Conservation (phyloP, 2,329 filamentous ascomycete genomes). For the Phyllosticta ampelicida region DNA sequence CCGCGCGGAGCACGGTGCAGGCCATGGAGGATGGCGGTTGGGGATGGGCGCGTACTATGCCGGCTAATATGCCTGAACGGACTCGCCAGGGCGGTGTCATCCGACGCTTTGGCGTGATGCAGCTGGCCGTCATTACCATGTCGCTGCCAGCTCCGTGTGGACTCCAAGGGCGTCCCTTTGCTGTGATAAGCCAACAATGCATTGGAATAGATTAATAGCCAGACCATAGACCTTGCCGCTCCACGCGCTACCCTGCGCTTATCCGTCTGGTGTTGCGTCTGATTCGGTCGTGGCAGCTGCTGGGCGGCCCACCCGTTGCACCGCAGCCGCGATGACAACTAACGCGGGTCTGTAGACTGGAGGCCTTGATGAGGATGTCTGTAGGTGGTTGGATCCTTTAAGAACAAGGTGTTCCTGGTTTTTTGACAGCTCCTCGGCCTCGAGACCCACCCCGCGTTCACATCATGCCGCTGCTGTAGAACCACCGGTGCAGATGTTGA, state of each 20-base stretch:
- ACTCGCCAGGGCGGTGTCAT: neutral
- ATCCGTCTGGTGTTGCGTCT: neutral
- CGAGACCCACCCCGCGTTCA: conserved; percentile 7
- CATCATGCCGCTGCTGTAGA: conserved; percentile 4
- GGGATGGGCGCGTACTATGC: neutral
- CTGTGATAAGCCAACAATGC: neutral
- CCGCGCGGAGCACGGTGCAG: neutral
- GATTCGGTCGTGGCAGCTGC: neutral
- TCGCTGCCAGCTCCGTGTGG: neutral
- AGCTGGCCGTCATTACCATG: neutral
- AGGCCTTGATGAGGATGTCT: neutral
- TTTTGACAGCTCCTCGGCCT: neutral
- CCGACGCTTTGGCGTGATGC: neutral
- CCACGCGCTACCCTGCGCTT: neutral
- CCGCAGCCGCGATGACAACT: neutral
- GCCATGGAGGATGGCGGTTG: neutral
- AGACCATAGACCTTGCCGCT: neutral
- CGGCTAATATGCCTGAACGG: neutral
- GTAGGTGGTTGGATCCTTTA: neutral
- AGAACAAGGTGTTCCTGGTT: neutral
- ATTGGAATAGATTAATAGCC: neutral
- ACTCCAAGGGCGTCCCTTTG: neutral
- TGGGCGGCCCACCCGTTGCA: neutral
- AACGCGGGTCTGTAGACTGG: neutral
- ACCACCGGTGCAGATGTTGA: conserved; percentile 5